Evolutionary conservation across 2,329 filamentous ascomycete species (phyloP).

Genomic region (Pseudogymnoascus sp.): DNA sequence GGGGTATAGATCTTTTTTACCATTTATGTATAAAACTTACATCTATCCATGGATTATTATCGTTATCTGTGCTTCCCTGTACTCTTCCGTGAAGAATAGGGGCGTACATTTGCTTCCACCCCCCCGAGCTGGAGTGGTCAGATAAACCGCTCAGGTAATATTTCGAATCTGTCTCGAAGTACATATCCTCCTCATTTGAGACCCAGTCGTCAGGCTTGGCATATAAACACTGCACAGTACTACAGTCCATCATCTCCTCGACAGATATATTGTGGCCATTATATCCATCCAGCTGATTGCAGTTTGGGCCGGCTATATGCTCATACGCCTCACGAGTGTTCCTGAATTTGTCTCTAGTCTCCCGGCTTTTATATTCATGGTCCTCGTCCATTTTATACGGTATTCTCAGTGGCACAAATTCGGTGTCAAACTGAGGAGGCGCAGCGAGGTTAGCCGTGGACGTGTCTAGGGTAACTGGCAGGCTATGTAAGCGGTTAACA

Average conservation of each 20-base stretch:
- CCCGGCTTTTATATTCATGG: not conserved
- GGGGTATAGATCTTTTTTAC: not conserved
- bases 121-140: not conserved
- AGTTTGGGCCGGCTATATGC: not conserved
- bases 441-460: not conserved
- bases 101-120: not conserved
- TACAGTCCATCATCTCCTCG: constrained; percentile 1
- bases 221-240: not conserved
- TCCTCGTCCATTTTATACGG: not conserved
- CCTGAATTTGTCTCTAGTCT: not conserved
- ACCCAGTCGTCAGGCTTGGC: not conserved
- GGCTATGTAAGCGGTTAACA: not conserved
- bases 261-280: not conserved
- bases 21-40: not conserved
- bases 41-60: not conserved
- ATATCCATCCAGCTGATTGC: not conserved
- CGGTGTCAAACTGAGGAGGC: not conserved
- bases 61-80: not conserved
- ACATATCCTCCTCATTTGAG: not conserved
- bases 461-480: not conserved
- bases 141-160: not conserved
- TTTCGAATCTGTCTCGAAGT: not conserved
- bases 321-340: not conserved
- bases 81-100: not conserved
- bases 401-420: not conserved